phyloP scores from a whole-genome alignment of 176 grass and related monocot species.

The sorghum (Sorghum bicolor) region Sorghum_bicolor_NCBIv3 NC_012872.2:56191501-56192000 shows the following conservation, averaged over 20 bases:
- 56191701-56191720: background rate
- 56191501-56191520: constrained; percentile 83
- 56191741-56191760: background rate
- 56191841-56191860: background rate
- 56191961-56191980: constrained; percentile 71
- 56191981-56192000: constrained; percentile 64
- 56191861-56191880: background rate
- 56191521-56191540: constrained; percentile 88
- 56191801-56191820: constrained; percentile 5
- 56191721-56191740: background rate
- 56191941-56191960: constrained; percentile 90
- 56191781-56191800: background rate
- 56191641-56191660: background rate
- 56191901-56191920: background rate
- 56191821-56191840: constrained; percentile 10
- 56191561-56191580: constrained; percentile 89
- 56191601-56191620: constrained; percentile 17
- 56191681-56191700: constrained; percentile 6
- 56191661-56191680: background rate
- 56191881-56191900: background rate
- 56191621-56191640: background rate
- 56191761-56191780: background rate
- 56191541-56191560: constrained; percentile 85
- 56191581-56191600: constrained; percentile 75
- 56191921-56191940: background rate